phyloP scores from a whole-genome alignment of 805 yeast species.

The Schizosaccharomyces japonicus region DNA sequence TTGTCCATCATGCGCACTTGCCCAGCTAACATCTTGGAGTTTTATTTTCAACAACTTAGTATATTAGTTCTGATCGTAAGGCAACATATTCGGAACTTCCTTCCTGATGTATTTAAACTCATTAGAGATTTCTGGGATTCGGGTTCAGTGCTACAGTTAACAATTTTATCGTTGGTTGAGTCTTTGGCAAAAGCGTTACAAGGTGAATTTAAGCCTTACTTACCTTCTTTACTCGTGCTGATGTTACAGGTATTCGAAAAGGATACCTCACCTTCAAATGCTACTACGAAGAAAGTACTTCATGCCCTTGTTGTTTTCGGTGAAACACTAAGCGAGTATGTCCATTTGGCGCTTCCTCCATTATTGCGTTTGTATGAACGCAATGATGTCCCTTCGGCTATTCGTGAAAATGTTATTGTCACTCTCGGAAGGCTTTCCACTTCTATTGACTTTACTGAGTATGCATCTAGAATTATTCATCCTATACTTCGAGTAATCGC shows the following conservation, averaged over 20 bases:
- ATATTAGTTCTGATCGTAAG: slow-evolving; percentile 59
- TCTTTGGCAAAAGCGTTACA: slow-evolving; percentile 66
- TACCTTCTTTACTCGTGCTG: slow-evolving; percentile 55
- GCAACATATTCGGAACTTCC: slow-evolving; percentile 68
- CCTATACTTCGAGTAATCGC: slow-evolving; percentile 51
- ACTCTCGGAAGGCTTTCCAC: slow-evolving; percentile 63
- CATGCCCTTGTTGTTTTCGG: slow-evolving; percentile 73
- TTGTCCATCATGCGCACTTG: slow-evolving; percentile 63
- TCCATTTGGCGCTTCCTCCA: slow-evolving; percentile 69
- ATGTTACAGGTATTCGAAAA: slow-evolving; percentile 54
- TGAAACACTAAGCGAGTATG: slow-evolving; percentile 63
- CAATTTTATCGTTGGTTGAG: slow-evolving; percentile 59
- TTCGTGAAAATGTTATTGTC: slow-evolving; percentile 53
- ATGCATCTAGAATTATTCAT: slow-evolving; percentile 77
- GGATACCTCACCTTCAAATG: slow-evolving; percentile 30
- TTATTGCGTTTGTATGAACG: slow-evolving; percentile 59
- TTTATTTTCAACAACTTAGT: slow-evolving; percentile 72
- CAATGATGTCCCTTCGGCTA: slow-evolving; percentile 26
- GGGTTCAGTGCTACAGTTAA: slow-evolving; percentile 40
- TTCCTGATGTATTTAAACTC: slow-evolving; percentile 49
- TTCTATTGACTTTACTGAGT: slow-evolving; percentile 49
- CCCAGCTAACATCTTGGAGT: slow-evolving; percentile 47
- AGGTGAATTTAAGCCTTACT: slow-evolving; percentile 70
- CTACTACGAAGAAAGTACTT: slow-evolving; percentile 33
- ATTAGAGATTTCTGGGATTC: slow-evolving; percentile 46